Evolutionary conservation across 2,329 filamentous ascomycete species (phyloP).

Genomic region (Botrytis fabae): DNA sequence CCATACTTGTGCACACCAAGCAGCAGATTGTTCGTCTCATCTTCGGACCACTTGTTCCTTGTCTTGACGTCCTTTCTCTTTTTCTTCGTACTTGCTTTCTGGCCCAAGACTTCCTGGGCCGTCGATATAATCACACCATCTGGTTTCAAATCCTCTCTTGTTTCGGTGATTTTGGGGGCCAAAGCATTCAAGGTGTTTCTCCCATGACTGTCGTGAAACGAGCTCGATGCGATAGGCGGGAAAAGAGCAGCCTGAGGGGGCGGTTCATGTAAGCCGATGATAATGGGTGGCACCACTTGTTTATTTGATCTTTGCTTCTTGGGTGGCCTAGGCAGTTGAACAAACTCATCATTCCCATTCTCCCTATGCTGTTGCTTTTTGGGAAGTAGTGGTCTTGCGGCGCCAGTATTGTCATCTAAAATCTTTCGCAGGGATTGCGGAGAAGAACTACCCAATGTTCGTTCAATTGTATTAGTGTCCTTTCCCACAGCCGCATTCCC

Average conservation of each 20-base stretch:
- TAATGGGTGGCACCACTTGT: constrained; percentile 62
- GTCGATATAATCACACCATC: background rate
- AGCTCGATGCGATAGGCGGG: constrained; percentile 60
- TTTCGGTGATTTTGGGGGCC: constrained; percentile 29
- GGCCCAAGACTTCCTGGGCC: constrained; percentile 11
- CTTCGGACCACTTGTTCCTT: constrained; percentile 63
- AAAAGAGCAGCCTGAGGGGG: constrained; percentile 60
- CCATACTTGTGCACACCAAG: constrained; percentile 63
- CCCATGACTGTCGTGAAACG: constrained; percentile 53
- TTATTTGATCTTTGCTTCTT: constrained; percentile 62
- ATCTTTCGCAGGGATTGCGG: constrained; percentile 42
- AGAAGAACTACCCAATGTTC: constrained; percentile 38
- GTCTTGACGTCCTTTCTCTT: constrained; percentile 58
- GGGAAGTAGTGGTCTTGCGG: constrained; percentile 37
- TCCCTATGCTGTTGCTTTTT: constrained; percentile 55
- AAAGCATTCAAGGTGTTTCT: constrained; percentile 41
- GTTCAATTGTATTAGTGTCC: constrained; percentile 21
- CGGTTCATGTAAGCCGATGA: constrained; percentile 63
- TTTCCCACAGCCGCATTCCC: constrained; percentile 1
- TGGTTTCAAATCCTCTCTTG: constrained; percentile 14
- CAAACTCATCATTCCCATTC: constrained; percentile 59
- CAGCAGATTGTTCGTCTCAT: constrained; percentile 63
- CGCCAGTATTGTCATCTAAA: constrained; percentile 38
- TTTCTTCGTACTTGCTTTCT: constrained; percentile 45
- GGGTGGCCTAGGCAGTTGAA: constrained; percentile 62